Percentiles rank a stretch among this genome's conserved stretches.
Conservation (phyloP, 164 flowering plant genomes). For the Kingdonia uniflora region DNA sequence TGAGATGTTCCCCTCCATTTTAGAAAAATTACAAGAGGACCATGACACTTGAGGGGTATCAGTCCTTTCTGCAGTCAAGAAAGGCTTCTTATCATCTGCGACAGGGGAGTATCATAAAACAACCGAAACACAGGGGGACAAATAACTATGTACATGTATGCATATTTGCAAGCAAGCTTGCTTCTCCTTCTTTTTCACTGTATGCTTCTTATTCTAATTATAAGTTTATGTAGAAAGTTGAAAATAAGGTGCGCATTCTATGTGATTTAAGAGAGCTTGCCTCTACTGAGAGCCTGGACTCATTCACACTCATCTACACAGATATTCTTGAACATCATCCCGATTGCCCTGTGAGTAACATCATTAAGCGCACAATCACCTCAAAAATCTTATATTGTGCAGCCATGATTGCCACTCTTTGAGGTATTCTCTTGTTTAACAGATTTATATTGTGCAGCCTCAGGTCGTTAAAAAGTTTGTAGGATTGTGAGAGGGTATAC, state of each 20-base stretch:
- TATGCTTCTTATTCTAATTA: not conserved
- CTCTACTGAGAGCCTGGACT: slow-evolving; percentile 94
- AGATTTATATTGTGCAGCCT: slow-evolving; percentile 38
- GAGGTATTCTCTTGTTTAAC: too few species aligned
- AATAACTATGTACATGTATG: too few species aligned
- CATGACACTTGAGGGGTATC: too few species aligned
- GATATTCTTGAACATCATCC: slow-evolving; percentile 94
- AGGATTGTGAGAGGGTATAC: slow-evolving; percentile 83
- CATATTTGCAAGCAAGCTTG: too few species aligned
- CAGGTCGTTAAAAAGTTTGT: slow-evolving; percentile 94
- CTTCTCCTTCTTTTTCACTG: too few species aligned
- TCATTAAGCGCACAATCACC: not conserved
- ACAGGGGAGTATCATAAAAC: too few species aligned
- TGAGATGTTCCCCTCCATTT: too few species aligned
- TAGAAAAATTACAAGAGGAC: too few species aligned
- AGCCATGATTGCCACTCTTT: too few species aligned
- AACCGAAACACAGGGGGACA: too few species aligned
- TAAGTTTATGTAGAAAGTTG: slow-evolving; percentile 87
- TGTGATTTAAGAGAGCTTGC: slow-evolving; percentile 93
- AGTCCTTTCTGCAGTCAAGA: too few species aligned
- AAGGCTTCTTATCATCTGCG: too few species aligned
- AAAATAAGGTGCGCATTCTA: slow-evolving; percentile 67
- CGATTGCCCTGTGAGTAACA: slow-evolving; percentile 81
- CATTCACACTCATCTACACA: slow-evolving; percentile 88
- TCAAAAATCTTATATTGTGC: not conserved